These are phyloP conservation scores for Corymbia citriodora DNA, from an alignment of 441 rosid genomes.

Conservation along the genomic window DNA sequence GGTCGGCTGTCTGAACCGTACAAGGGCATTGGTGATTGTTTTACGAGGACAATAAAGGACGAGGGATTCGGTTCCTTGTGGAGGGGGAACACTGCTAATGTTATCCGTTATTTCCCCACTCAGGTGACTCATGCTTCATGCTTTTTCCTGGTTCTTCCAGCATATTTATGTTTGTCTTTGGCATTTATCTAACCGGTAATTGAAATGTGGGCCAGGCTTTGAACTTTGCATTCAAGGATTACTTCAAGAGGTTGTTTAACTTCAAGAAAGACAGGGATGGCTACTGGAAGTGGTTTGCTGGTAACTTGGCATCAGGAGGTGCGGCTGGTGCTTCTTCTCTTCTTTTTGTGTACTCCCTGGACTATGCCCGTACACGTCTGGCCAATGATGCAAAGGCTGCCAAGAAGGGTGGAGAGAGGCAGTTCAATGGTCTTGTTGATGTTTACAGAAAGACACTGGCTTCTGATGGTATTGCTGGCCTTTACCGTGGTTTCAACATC, in stretches of 20 bases:
- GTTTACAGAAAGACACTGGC: conserved; percentile 12
- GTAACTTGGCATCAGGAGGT: conserved; percentile 13
- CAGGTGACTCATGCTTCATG: background rate
- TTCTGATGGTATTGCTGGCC: conserved; percentile 8
- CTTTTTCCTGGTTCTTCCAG: background rate
- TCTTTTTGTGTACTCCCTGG: conserved; percentile 7
- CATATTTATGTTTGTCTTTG: background rate
- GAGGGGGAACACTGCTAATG: conserved; percentile 18
- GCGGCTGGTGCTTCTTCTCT: conserved; percentile 11
- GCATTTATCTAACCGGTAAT: background rate
- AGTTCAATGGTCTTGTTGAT: conserved; percentile 9
- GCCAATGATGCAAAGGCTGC: conserved; percentile 13
- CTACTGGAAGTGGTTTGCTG: conserved; percentile 13
- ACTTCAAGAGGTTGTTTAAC: conserved; percentile 17
- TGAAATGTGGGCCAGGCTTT: conserved; percentile 6
- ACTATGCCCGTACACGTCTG: conserved; percentile 10
- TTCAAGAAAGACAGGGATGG: conserved; percentile 13
- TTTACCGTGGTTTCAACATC: conserved; percentile 12
- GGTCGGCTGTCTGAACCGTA: conserved; percentile 15
- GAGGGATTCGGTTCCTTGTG: conserved; percentile 6
- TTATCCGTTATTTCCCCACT: conserved; percentile 15
- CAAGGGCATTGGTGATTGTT: conserved; percentile 18
- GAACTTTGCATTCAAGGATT: conserved; percentile 20
- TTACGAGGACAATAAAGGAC: conserved; percentile 5
- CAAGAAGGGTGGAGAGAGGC: conserved; percentile 16